Evolutionary conservation across 495 filamentous ascomycete species (phyloP).

Genomic region (Tetracladium marchalianum): DNA sequence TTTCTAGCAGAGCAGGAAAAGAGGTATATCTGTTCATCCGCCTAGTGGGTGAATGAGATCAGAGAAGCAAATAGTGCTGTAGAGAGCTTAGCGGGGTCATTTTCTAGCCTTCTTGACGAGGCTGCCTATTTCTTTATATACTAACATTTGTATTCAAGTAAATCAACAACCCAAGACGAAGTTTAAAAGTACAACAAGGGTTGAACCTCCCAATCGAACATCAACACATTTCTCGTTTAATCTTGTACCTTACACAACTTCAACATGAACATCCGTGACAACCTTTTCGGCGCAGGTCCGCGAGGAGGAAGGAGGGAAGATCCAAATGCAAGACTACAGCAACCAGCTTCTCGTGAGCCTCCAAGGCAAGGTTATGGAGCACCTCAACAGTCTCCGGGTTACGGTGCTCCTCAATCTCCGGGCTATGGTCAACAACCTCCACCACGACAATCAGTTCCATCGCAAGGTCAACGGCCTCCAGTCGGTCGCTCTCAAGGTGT

Average conservation of each 20-base stretch:
- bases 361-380: slow-evolving; percentile 14
- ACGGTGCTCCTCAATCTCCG: slow-evolving; percentile 1
- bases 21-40: no score
- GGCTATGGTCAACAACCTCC: slow-evolving; percentile 8
- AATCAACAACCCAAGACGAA: no score
- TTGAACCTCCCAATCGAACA: no score
- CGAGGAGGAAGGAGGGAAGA: slow-evolving; percentile 9
- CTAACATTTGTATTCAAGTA: no score
- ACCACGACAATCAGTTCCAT: slow-evolving; percentile 12
- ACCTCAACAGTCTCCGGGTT: slow-evolving; percentile 3
- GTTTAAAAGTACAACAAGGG: no score
- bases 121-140: no score
- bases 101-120: no score
- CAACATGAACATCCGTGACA: slow-evolving; percentile 18
- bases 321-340: slow-evolving; percentile 8
- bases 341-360: slow-evolving; percentile 14
- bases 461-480: slow-evolving; percentile 1
- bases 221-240: not conserved
- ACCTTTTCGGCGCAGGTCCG: slow-evolving; percentile 20
- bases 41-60: no score
- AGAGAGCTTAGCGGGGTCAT: no score
- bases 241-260: not conserved
- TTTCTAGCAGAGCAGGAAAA: no score
- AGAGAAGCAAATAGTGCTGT: no score
- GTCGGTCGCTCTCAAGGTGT: slow-evolving; percentile 4